Base-by-base conservation (phyloP, 2,329 filamentous ascomycete genomes). In the Stagonosporopsis chrysanthemi region DNA sequence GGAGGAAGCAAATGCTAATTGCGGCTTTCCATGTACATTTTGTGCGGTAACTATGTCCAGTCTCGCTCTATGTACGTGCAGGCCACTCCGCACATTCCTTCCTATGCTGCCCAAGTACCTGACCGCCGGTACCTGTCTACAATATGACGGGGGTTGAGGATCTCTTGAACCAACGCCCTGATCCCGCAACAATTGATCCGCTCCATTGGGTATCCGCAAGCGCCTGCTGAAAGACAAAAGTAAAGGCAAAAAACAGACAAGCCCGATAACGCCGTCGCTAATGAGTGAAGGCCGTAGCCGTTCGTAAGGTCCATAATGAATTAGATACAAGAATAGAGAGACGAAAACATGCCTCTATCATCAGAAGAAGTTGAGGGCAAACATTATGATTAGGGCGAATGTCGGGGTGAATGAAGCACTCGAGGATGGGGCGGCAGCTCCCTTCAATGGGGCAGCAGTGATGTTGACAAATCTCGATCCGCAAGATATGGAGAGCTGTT, bases 401-500 rank as follows among this genome's bases (percentile, higher is more conserved):
- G 66, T 69, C 12, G 72, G 71, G 39, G 70, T 68, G 17, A 75
- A 40, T 7, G 72, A 61, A 3, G 62, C 50, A 43, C 46, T 62
- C 4, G 66, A 64, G 23, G 62, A 55, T 14, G 68, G 47, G 31
- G 64, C 51, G 43, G 70, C 68, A n/a, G 62, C 70, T 39, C 66
- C 71, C 55, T 74, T 76, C 4, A 74, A 61, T 2, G 73, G 73
- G 14, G 74, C 70, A 82, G 84, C 74, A 31, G 80, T 82, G 12
- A 78, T 76, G 59, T 81, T 81, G 12, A 83, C 82, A 64, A 87
- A 88, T 0, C 67, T 73, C 1, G 80, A 77, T 0, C 86, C 86
- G 65, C 86, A 89, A 11, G 70, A 81, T 11, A 85, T 80, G 70
- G 97, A 90, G 48, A 98, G 83, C 67, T 89, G 85, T 60, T 83